These are phyloP conservation scores for Chaetoceros tenuissimus DNA, from an alignment of 108 stramenopile genomes.

Conservation along the genomic window DNA sequence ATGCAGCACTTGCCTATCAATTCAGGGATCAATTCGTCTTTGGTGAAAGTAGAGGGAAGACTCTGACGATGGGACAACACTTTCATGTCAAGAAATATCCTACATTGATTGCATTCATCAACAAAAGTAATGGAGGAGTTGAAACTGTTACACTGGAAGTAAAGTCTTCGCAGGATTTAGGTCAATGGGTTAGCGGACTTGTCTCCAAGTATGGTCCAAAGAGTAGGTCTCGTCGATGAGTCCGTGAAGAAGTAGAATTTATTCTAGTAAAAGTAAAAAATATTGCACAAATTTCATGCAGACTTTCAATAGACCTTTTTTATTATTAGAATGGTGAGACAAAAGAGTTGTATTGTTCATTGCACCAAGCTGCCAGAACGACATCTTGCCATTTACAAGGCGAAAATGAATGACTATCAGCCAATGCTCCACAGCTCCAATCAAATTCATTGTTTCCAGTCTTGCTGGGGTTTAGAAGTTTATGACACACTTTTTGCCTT, in stretches of 20 bases:
- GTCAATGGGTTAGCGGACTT: not conserved
- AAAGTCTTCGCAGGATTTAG: not conserved
- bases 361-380: not conserved
- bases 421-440: not conserved
- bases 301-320: not conserved
- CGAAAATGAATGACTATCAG: not conserved
- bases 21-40: slow-evolving; percentile 49
- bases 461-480: not conserved
- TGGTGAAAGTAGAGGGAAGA: slow-evolving; percentile 68
- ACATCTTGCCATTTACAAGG: not conserved
- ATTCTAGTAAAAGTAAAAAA: not conserved
- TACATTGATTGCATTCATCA: slow-evolving; percentile 40
- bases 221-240: not conserved
- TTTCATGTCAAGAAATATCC: slow-evolving; percentile 67
- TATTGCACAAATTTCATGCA: not conserved
- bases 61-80: slow-evolving; percentile 46
- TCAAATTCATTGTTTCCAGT: not conserved
- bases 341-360: not conserved
- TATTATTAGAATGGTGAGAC: not conserved
- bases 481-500: not conserved
- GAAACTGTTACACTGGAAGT: not conserved
- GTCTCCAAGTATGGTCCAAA: not conserved
- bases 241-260: not conserved
- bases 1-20: slow-evolving; percentile 58
- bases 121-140: slow-evolving; percentile 5